phyloP scores from a whole-genome alignment of 2,329 filamentous ascomycete species.

The Botrytis fragariae region DNA sequence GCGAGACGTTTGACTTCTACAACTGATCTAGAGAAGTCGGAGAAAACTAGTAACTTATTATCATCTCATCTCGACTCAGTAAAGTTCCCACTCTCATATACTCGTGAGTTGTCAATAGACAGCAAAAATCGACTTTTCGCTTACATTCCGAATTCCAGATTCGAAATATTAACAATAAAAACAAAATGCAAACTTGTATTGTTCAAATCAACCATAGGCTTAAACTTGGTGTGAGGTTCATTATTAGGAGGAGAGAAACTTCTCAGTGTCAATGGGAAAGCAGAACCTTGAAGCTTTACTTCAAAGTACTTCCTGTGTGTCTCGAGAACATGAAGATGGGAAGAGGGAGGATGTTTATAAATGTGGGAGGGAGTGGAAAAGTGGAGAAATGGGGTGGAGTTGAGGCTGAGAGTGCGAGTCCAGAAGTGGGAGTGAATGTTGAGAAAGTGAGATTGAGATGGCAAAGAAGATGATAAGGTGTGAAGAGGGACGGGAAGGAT shows the following conservation, averaged over 20 bases:
- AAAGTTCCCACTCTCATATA: too few species aligned
- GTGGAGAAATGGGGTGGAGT: too few species aligned
- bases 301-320: too few species aligned
- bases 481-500: not conserved
- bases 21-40: too few species aligned
- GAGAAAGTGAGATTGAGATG: not conserved
- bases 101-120: not conserved
- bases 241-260: not conserved
- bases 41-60: too few species aligned
- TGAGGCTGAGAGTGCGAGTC: too few species aligned
- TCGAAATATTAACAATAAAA: not conserved
- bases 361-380: too few species aligned
- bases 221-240: not conserved
- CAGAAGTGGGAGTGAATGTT: not conserved
- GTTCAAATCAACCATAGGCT: fast-evolving
- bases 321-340: not conserved
- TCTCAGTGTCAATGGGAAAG: not conserved
- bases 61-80: too few species aligned
- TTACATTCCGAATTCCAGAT: not conserved
- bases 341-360: not conserved
- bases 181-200: not conserved
- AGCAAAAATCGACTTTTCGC: not conserved
- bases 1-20: too few species aligned
- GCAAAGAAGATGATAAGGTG: not conserved
- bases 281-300: too few species aligned